Evolutionary conservation across 129 eudicot species (phyloP), one percentile per base, ranked within the genome.

Genomic region (Smallanthus sonchifolius): DNA sequence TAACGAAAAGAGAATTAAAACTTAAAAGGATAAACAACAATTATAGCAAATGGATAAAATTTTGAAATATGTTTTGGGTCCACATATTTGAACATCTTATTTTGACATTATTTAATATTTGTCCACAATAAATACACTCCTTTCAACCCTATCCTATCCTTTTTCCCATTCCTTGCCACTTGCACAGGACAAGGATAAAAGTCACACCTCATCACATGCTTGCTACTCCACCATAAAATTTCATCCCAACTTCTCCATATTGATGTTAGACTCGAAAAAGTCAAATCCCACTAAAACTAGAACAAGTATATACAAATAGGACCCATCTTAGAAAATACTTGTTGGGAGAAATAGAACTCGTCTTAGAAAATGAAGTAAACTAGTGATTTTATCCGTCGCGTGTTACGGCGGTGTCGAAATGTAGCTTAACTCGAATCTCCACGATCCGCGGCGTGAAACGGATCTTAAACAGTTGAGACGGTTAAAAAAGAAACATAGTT

Each of bases 111-210:
- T 40, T 69, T 54, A 69, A 69, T 57, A 68, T 59, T 64, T 64
- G 79, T 44, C 43, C 65, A 45, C 60, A 54, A 17, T 47, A 47
- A 67, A 67, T 67, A 76, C 75, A 17, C 59, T 63, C 62, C 62
- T 35, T 45, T 59, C 75, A 77, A 77, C 81, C 81, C 81, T 59
- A 77, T 77, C 81, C 81, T 77, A 69, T 77, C 81, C 76, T 77
- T 77, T 57, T 54, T 43, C 38, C 70, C 76, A 69, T 77, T 43
- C 63, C 17, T 77, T 56, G 32, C 49, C 70, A 77, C 44, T 76
- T 77, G 69, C 70, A 44, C 45, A 77, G 28, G 75, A 77, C 75
- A 77, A 77, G 19, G 14, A 55, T 76, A 32, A 55, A 67, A 69
- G 37, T 67, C 47, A 75, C 61, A 69, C 24, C 30, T 36, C 56